Evolutionary conservation across 2,329 filamentous ascomycete species (phyloP), one percentile per base, ranked within the genome.

Genomic region (Ceratocystis huliohia): DNA sequence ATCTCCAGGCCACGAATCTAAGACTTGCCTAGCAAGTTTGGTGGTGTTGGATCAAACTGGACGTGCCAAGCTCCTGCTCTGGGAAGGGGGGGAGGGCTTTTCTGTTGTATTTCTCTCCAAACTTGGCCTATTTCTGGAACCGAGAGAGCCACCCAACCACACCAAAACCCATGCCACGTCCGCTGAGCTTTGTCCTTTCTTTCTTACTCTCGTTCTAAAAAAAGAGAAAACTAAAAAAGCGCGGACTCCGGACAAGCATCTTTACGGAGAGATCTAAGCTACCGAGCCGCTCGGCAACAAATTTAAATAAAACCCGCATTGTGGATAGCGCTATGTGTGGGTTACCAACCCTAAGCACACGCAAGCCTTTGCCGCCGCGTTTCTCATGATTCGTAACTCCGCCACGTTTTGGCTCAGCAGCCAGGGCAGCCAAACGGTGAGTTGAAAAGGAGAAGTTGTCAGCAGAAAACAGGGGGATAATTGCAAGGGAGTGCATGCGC

Each of bases 181-280:
- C 28, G 30, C 25, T 59, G 56, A 59, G 56, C 56, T 59, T 37
- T 33, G 56, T 59, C 56, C 30, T 17, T n/a, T 20, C 15, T 20
- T 37, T 30, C 28, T 33, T 59, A 17, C 56, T 17, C 33, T 59
- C 5, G 56, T 59, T 59, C 56, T 59, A 59, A 59, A 59, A 59
- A 59, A 59, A 59, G 56, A 59, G 56, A 37, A 37, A 33, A 59
- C 56, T 59, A 59, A 59, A 59, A 59, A 59, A 59, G 56, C 56
- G 56, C 56, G 28, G 56, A 59, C 28, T 37, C 56, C 56, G 56
- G 25, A 37, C 17, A 20, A 3, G 15, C 15, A 33, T 33, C 37
- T 59, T n/a, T n/a, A 37, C 56, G 56, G 56, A n/a, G 33, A 37
- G 5, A 37, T 59, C 25, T 7, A 59, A 59, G 56, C 56, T 37